These are phyloP conservation scores for Penicillium sp. DNA, from an alignment of 2,329 filamentous ascomycete genomes.

Conservation along the genomic window DNA sequence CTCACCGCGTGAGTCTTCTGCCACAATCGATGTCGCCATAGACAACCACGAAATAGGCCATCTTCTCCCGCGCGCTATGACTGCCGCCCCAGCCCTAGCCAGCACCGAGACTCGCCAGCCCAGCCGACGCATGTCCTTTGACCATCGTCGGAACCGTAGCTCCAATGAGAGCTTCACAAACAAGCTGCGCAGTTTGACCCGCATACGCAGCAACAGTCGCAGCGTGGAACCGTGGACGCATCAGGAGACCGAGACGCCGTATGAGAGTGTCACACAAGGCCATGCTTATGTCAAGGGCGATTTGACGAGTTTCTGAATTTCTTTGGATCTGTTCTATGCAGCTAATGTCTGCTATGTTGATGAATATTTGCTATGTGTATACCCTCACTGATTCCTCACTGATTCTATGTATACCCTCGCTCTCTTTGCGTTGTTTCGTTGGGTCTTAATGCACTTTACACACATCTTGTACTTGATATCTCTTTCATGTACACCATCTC, in stretches of 20 bases:
- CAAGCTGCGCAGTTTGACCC: slow-evolving; percentile 51
- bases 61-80: slow-evolving; percentile 35
- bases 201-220: slow-evolving; percentile 55
- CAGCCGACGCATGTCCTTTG: slow-evolving; percentile 41
- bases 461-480: background rate
- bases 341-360: background rate
- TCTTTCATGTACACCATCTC: background rate
- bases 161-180: slow-evolving; percentile 54
- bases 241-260: slow-evolving; percentile 21
- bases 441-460: background rate
- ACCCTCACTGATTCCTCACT: background rate
- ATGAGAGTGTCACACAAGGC: slow-evolving; percentile 25
- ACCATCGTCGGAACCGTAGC: slow-evolving; percentile 51
- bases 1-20: slow-evolving; percentile 35
- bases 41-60: slow-evolving; percentile 37
- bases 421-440: background rate
- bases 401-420: slow-evolving; percentile 13
- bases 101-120: slow-evolving; percentile 22
- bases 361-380: background rate
- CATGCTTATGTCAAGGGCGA: background rate
- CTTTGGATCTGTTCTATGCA: background rate
- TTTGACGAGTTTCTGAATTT: background rate
- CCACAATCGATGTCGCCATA: slow-evolving; percentile 40
- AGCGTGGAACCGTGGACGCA: slow-evolving; percentile 31
- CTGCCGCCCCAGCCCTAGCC: slow-evolving; percentile 30